These are phyloP conservation scores for Starmerella davenportii DNA, from an alignment of 805 yeast genomes.

Conservation along the genomic window DNA sequence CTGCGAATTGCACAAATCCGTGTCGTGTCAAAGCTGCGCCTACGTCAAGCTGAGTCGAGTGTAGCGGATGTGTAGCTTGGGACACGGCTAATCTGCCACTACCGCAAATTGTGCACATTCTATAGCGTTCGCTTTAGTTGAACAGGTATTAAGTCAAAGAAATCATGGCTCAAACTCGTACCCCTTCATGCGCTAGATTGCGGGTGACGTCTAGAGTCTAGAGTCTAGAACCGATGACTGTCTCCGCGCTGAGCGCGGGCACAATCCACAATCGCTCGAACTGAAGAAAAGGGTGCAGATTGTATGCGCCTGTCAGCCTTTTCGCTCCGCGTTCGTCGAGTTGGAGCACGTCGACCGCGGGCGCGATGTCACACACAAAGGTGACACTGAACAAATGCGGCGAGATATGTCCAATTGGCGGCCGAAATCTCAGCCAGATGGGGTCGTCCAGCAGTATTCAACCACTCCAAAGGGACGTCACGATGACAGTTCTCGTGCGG, in stretches of 20 bases:
- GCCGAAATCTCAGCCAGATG: conserved; percentile 16
- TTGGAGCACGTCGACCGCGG: neutral
- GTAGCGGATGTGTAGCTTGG: too few relatives aligned
- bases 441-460: conserved; percentile 15
- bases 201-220: conserved; percentile 8
- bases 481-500: conserved; percentile 5
- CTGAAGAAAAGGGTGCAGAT: conserved; percentile 13
- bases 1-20: too few relatives aligned
- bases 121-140: too few relatives aligned
- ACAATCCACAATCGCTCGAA: conserved; percentile 8
- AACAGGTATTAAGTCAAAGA: too few relatives aligned
- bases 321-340: neutral
- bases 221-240: conserved; percentile 15
- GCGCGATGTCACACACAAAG: conserved; percentile 2
- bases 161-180: too few relatives aligned
- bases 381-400: conserved; percentile 2
- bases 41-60: too few relatives aligned
- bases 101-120: too few relatives aligned
- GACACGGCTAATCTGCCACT: too few relatives aligned
- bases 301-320: neutral
- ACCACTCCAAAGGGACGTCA: conserved; percentile 9
- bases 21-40: too few relatives aligned
- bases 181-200: conserved; percentile 5
- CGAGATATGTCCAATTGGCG: conserved; percentile 1
- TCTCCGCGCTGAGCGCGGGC: conserved; percentile 1